Evolutionary conservation across 2,329 filamentous ascomycete species (phyloP).

Genomic region (Claviceps lovelessii): DNA sequence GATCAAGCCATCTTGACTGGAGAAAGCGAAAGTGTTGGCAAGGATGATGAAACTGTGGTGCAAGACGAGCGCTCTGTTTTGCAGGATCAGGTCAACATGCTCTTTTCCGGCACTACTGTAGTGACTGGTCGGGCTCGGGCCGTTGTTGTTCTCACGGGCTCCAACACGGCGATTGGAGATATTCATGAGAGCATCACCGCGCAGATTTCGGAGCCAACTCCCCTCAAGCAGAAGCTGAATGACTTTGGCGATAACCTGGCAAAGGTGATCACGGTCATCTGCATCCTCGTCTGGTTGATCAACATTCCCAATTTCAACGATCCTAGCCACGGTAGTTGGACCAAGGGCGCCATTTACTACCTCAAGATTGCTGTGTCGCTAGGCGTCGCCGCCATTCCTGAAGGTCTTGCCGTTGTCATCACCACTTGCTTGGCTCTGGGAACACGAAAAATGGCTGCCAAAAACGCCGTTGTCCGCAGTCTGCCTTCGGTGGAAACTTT

Average conservation of each 20-base stretch:
- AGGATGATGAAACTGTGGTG: conserved; percentile 54
- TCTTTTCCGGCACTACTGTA: conserved; percentile 96
- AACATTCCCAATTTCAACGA: conserved; percentile 97
- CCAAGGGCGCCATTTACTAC: conserved; percentile 98
- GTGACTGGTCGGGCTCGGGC: conserved; percentile 88
- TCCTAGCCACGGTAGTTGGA: conserved; percentile 80
- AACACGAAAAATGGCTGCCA: conserved; percentile 96
- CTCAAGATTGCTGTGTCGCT: conserved; percentile 98
- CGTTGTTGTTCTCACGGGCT: conserved; percentile 78
- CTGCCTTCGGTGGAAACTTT: conserved; percentile 94
- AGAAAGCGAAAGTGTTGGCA: conserved; percentile 92
- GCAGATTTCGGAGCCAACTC: conserved; percentile 94
- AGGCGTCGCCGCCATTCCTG: conserved; percentile 92
- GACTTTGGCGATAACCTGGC: conserved; percentile 92
- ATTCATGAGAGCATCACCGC: conserved; percentile 98
- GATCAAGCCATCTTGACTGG: conserved; percentile 96
- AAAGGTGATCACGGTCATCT: conserved; percentile 97
- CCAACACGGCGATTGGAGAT: conserved; percentile 87
- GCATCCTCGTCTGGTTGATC: conserved; percentile 92
- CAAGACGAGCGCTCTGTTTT: conserved; percentile 76
- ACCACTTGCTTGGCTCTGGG: conserved; percentile 95
- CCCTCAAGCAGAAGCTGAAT: conserved; percentile 95
- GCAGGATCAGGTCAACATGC: conserved; percentile 94
- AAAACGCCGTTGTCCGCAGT: conserved; percentile 93
- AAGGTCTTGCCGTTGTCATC: conserved; percentile 94